Base-by-base conservation (phyloP, 768 basidiomycete species). In the Artomyces pyxidatus region DNA sequence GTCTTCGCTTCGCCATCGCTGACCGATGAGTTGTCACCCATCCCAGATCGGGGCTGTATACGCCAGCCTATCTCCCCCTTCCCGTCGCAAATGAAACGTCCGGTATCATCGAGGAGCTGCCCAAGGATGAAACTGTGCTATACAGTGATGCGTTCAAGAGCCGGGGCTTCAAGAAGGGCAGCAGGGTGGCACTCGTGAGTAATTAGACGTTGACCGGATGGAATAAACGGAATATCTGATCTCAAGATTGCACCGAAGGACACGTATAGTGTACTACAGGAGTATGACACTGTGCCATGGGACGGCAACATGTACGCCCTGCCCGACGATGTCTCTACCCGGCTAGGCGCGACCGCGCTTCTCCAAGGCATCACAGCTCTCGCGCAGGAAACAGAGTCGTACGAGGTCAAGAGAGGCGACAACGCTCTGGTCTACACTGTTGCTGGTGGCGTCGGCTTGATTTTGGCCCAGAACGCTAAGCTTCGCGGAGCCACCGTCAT, bases 401-500 rank as follows among this genome's bases (percentile, higher is more conserved):
- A 97, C 65, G 67, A 81, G 37, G 86, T 94, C 48, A 76, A 92
- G 64, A 77, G 76, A 58, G 85, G 79, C 1, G 91, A 95, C 59
- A 76, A 70, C 41, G 80, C 93, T 48, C 74, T 95, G 42, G 76
- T 97, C 1, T 88, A 96, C 62, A 94, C 94, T 26, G 77, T 95
- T 27, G 93, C 95, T 0, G 95, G 95, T 27, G 93, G 94, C 10
- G 73, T 96, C 9, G 95, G 81, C 2, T 70, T 84, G 22, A 61
- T 85, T 26, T 73, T 83, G 48, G 71, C 77, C 7, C 85, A 94
- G 68, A 61, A 87, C 27, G 80, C 81, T 29, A 83, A 79, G 61
- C 69, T 72, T 38, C 71, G 79, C n/a, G 95, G 95, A 4, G 94
- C 88, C 1, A 85, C 80, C 6, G 88, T 97, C 22, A 95, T 99